Evolutionary conservation across 768 basidiomycete species (phyloP).

Genomic region (Dentipellis sp.): DNA sequence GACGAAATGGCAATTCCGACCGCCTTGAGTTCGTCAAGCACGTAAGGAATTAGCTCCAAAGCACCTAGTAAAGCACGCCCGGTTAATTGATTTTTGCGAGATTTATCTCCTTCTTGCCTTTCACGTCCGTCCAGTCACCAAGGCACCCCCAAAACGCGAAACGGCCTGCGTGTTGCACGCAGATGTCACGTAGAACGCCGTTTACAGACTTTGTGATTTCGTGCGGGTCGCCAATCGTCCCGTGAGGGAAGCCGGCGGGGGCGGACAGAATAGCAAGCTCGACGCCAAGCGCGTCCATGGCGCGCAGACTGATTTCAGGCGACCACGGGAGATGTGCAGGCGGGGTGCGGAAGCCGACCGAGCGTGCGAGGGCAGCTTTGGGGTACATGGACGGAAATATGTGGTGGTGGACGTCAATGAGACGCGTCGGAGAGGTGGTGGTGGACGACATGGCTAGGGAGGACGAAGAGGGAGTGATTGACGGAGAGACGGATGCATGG

Average conservation of each 20-base stretch:
- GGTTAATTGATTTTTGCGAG: too few relatives aligned
- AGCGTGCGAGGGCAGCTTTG: constrained; percentile 35
- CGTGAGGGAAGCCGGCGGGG: constrained; percentile 42
- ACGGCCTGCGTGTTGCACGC: constrained; percentile 37
- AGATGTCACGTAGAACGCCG: constrained; percentile 35
- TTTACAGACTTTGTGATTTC: constrained; percentile 38
- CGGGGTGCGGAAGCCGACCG: constrained; percentile 56
- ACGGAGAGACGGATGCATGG: neutral
- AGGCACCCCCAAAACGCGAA: constrained; percentile 68
- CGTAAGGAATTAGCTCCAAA: constrained; percentile 50
- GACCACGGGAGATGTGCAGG: constrained; percentile 59
- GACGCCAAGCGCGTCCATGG: constrained; percentile 53
- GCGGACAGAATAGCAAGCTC: constrained; percentile 59
- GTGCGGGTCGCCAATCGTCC: constrained; percentile 29
- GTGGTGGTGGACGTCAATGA: constrained; percentile 72
- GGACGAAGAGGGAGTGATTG: neutral
- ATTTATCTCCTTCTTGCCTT: constrained; percentile 31
- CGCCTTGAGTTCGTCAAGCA: constrained; percentile 50
- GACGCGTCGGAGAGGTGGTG: neutral
- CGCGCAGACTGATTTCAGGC: constrained; percentile 44
- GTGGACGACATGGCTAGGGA: neutral
- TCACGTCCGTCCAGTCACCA: constrained; percentile 51
- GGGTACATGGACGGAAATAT: constrained; percentile 42
- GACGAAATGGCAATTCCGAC: constrained; percentile 61
- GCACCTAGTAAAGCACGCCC: constrained; percentile 32